These are phyloP conservation scores for Yamadazyma spencermartinsiae DNA, from an alignment of 1,139 yeast genomes.

Conservation along the genomic window DNA sequence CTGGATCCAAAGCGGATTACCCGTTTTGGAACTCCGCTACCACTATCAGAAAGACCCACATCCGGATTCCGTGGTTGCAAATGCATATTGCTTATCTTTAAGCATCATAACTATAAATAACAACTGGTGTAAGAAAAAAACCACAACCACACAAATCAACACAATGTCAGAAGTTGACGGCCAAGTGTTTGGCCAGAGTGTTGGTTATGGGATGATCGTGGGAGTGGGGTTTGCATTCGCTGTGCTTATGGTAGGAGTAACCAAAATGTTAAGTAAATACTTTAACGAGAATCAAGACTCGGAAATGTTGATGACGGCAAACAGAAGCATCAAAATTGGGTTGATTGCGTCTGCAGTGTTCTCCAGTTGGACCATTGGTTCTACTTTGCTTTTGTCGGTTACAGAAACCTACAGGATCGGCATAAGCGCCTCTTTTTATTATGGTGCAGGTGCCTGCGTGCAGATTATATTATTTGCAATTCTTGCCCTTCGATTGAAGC, in stretches of 20 bases:
- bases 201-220: conserved; percentile 41
- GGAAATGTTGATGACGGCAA: conserved; percentile 40
- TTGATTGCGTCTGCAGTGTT: conserved; percentile 41
- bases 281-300: conserved; percentile 39
- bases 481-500: conserved; percentile 74
- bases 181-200: conserved; percentile 18
- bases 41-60: no score
- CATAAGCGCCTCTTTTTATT: conserved; percentile 62
- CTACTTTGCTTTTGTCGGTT: conserved; percentile 34
- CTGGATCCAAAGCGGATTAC: no score
- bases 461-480: conserved; percentile 74
- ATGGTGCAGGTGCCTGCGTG: conserved; percentile 75
- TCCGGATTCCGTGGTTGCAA: no score
- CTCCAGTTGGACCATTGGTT: conserved; percentile 42
- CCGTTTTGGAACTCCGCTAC: no score
- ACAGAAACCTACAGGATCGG: conserved; percentile 29
- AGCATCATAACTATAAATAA: no score
- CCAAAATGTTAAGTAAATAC: conserved; percentile 27
- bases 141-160: not conserved
- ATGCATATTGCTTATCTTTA: no score
- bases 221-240: conserved; percentile 46
- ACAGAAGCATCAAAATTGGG: conserved; percentile 35
- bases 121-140: not conserved
- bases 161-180: conserved; percentile 12
- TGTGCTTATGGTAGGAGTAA: conserved; percentile 33